Conservation (phyloP, 192 early-diverging fungal species). For the Helicostylum pulchrum region DNA sequence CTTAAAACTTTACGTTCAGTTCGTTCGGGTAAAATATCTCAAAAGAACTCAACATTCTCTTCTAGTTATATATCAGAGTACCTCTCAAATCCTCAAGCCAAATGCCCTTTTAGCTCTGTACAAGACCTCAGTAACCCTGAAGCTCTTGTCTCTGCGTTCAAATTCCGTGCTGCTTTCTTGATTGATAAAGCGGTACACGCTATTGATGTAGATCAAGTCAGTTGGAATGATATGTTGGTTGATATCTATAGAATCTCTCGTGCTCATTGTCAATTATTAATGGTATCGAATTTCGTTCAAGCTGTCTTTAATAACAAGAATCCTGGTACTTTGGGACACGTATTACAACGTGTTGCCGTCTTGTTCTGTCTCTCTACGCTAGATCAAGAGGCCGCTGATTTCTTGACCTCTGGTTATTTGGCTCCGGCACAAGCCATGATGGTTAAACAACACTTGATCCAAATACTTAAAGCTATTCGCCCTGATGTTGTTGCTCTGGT, state of each 20-base stretch:
- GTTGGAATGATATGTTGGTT: slow-evolving; percentile 74
- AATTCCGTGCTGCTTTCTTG: slow-evolving; percentile 63
- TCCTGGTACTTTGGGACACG: slow-evolving; percentile 36
- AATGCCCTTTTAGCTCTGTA: slow-evolving; percentile 45
- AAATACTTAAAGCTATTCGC: slow-evolving; percentile 60
- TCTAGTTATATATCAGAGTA: slow-evolving; percentile 44
- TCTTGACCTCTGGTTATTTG: slow-evolving; percentile 56
- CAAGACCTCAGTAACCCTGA: slow-evolving; percentile 53
- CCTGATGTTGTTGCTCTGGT: slow-evolving; percentile 76
- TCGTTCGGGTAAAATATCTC: slow-evolving; percentile 37
- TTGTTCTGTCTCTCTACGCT: slow-evolving; percentile 58
- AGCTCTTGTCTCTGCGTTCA: slow-evolving; percentile 60
- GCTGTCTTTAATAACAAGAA: slow-evolving; percentile 44
- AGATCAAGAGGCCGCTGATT: slow-evolving; percentile 64
- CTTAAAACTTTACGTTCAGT: slow-evolving; percentile 59
- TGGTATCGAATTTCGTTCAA: slow-evolving; percentile 69
- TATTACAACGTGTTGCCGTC: slow-evolving; percentile 42
- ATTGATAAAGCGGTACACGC: slow-evolving; percentile 58
- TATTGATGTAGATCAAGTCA: slow-evolving; percentile 53
- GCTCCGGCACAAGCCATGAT: slow-evolving; percentile 43
- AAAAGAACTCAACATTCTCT: slow-evolving; percentile 35
- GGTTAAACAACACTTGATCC: slow-evolving; percentile 51
- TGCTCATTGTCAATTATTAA: slow-evolving; percentile 74
- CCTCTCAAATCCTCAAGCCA: slow-evolving; percentile 46
- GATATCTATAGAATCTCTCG: slow-evolving; percentile 68